These are phyloP conservation scores for Ophiostoma australiae DNA, from an alignment of 2,329 filamentous ascomycete genomes.

Conservation along the genomic window DNA sequence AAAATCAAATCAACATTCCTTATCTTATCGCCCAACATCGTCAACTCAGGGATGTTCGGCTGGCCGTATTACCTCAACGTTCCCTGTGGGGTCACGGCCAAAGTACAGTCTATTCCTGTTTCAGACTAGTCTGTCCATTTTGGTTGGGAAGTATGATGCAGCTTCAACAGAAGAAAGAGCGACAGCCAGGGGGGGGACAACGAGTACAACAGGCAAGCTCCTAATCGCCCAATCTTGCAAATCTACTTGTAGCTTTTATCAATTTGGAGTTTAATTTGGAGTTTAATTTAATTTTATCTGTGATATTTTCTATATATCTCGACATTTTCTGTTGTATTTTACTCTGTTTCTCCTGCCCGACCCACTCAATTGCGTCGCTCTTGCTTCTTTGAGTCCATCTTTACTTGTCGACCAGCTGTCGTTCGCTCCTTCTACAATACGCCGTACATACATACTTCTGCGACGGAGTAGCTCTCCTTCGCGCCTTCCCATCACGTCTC, in stretches of 20 bases:
- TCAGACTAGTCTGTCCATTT: conserved; percentile 20
- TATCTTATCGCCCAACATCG: conserved; percentile 27
- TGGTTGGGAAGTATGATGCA: conserved; percentile 25
- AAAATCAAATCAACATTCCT: neutral
- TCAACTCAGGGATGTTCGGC: neutral
- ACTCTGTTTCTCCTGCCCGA: neutral
- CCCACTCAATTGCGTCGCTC: conserved; percentile 9
- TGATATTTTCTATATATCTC: neutral
- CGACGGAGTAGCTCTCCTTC: conserved; percentile 7
- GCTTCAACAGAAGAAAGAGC: conserved; percentile 23
- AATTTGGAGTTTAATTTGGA: neutral
- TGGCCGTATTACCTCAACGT: conserved; percentile 24
- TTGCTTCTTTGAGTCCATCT: conserved; percentile 7
- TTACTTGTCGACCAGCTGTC: neutral
- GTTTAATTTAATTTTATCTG: neutral
- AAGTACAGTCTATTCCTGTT: conserved; percentile 8
- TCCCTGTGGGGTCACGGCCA: conserved; percentile 22
- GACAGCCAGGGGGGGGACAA: conserved; percentile 17
- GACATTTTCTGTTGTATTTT: neutral
- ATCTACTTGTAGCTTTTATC: conserved; percentile 13
- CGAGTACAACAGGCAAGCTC: conserved; percentile 10
- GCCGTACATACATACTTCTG: neutral
- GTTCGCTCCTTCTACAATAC: neutral
- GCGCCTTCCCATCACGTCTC: conserved; percentile 11
- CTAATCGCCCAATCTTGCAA: conserved; percentile 6